Base-by-base conservation (phyloP, 305 asterid genomes). In the Solanum aculeatissimum region DNA sequence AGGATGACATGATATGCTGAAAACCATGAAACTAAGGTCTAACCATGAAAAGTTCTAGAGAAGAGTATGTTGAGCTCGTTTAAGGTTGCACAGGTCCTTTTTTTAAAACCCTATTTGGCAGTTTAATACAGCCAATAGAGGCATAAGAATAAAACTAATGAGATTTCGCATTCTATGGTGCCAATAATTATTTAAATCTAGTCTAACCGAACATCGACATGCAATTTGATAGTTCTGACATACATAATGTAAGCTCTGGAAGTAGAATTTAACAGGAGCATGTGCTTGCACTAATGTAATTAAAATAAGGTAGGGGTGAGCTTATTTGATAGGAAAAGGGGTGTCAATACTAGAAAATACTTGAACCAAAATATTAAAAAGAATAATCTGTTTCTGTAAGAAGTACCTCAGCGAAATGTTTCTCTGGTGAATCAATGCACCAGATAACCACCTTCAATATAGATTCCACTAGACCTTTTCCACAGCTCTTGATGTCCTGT, bases 401-500 rank as follows among this genome's bases (percentile, higher is more conserved):
- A 82, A 65, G 87, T 86, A 94, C 98, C 98, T 91, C 96, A 23
- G 98, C 95, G 81, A 93, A 95, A 92, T 95, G 98, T 83, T 91
- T 94, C 87, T 89, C 95, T 9, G 97, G 98, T 80, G 91, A 47
- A 77, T 88, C 92, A 32, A 94, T 82, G 94, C 98, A 94, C 97
- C 92, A 86, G 89, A 94, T 82, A 49, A 86, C 90, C 80, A 92
- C 95, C 87, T 90, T 91, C 90, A 93, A 38, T 18, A 92, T 57
- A 18, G 93, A 89, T 89, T 93, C 97, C 80, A 89, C 60, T 40
- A 86, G 82, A 86, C 93, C 92, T 80, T 90, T 87, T 18, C 97
- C 95, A 78, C 92, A 87, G 57, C 83, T 85, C 88, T 60, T 72
- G 25, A 95, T 88, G 55, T 92, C 97, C 98, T 94, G 90, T 29